Percentiles rank a stretch among this genome's conserved stretches.
phyloP scores from a whole-genome alignment of 2,329 filamentous ascomycete genomes.

The Paraphoma sp. region DNA sequence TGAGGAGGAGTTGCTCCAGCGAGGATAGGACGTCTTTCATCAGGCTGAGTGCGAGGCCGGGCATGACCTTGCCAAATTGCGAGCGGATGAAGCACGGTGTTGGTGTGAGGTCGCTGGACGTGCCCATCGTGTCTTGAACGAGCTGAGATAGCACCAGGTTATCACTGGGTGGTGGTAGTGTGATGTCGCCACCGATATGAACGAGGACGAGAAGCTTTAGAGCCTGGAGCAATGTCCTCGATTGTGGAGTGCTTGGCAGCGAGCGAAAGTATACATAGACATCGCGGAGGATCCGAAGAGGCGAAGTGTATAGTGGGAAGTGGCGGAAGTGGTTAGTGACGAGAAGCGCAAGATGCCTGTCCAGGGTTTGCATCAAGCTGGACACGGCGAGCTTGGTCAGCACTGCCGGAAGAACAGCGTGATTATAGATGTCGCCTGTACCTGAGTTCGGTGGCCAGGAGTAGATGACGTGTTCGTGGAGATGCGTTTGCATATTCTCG shows the following conservation, averaged over 20 bases:
- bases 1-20: constrained; percentile 40
- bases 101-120: constrained; percentile 19
- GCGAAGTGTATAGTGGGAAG: constrained; percentile 45
- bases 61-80: constrained; percentile 46
- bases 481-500: constrained; percentile 17
- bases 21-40: constrained; percentile 42
- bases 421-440: constrained; percentile 19
- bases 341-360: constrained; percentile 40
- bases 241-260: constrained; percentile 19
- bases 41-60: constrained; percentile 35
- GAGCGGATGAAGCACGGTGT: constrained; percentile 50
- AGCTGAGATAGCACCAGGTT: constrained; percentile 24
- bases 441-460: constrained; percentile 40
- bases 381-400: constrained; percentile 26
- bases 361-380: constrained; percentile 29
- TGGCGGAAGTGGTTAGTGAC: constrained; percentile 42
- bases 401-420: constrained; percentile 46
- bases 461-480: constrained; percentile 47
- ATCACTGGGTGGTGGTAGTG: constrained; percentile 26
- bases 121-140: constrained; percentile 23
- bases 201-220: constrained; percentile 50
- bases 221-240: constrained; percentile 37
- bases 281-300: constrained; percentile 39
- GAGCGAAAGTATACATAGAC: constrained; percentile 43
- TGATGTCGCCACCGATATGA: constrained; percentile 48